Evolutionary conservation across 2,329 filamentous ascomycete genomes (phyloP).

Genomic region (Pseudogymnoascus sp.): DNA sequence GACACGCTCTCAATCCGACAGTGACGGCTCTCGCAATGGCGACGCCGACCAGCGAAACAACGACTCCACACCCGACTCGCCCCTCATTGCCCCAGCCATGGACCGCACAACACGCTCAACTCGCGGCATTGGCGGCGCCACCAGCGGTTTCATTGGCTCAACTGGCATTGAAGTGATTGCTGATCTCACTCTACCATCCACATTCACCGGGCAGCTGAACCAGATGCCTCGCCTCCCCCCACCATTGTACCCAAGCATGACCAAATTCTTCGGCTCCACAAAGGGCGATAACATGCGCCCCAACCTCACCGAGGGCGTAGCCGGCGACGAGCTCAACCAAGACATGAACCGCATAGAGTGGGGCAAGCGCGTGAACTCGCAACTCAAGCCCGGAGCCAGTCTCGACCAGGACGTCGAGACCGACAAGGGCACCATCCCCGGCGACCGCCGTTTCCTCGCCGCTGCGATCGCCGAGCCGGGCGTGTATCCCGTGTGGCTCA

Average conservation of each 20-base stretch:
- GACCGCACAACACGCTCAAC: slow-evolving; percentile 57
- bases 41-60: slow-evolving; percentile 40
- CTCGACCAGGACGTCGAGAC: slow-evolving; percentile 23
- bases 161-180: slow-evolving; percentile 51
- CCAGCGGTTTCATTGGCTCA: slow-evolving; percentile 46
- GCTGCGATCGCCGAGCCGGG: background rate
- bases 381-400: slow-evolving; percentile 23
- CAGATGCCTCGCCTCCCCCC: slow-evolving; percentile 26
- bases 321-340: slow-evolving; percentile 19
- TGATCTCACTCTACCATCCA: slow-evolving; percentile 50
- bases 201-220: slow-evolving; percentile 33
- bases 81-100: slow-evolving; percentile 46
- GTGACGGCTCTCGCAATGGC: slow-evolving; percentile 42
- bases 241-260: slow-evolving; percentile 18
- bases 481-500: slow-evolving; percentile 6
- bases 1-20: slow-evolving; percentile 20
- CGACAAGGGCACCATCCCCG: slow-evolving; percentile 5
- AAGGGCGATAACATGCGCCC: slow-evolving; percentile 17
- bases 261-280: slow-evolving; percentile 21
- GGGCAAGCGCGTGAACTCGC: slow-evolving; percentile 25
- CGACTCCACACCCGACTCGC: slow-evolving; percentile 35
- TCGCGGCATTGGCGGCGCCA: slow-evolving; percentile 37
- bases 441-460: slow-evolving; percentile 5
- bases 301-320: slow-evolving; percentile 13
- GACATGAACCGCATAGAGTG: slow-evolving; percentile 21